Percentiles rank a stretch among this genome's conserved stretches.
Conservation (phyloP, 306 rosid genomes). For the Quercus alba region DNA sequence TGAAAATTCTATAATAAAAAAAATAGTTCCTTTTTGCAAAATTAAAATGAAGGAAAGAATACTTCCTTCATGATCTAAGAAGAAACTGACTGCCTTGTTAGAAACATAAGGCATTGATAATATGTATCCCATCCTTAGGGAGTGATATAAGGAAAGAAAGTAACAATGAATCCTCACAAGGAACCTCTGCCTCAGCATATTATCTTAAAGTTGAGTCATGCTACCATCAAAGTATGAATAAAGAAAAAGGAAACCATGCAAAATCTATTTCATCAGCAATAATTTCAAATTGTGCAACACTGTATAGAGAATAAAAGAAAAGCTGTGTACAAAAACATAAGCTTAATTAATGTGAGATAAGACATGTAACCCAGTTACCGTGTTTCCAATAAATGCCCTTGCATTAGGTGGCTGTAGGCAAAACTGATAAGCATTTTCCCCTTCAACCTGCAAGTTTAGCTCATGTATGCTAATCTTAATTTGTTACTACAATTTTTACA, state of each 20-base stretch:
- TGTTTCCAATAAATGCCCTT: constrained; percentile 86
- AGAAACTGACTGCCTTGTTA: neutral
- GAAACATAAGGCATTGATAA: neutral
- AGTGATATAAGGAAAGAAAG: neutral
- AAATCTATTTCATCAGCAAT: neutral
- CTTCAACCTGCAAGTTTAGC: constrained; percentile 58
- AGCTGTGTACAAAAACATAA: neutral
- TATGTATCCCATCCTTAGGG: neutral
- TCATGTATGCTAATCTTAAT: constrained; percentile 13
- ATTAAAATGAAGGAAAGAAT: neutral
- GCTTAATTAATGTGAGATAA: neutral
- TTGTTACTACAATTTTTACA: neutral
- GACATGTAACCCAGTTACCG: constrained; percentile 47
- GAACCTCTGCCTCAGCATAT: neutral
- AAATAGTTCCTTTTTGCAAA: neutral
- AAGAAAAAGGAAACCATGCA: neutral
- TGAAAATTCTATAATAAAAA: neutral
- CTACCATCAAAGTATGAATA: neutral
- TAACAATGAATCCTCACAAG: neutral
- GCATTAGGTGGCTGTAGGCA: constrained; percentile 87
- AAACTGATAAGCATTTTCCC: constrained; percentile 79
- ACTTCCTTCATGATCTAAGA: neutral
- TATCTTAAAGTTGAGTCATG: neutral
- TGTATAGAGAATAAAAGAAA: neutral
- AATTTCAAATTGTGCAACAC: neutral